These are phyloP conservation scores for Musa itinerans DNA, from an alignment of 176 grass and related monocot species.

Conservation along the genomic window DNA sequence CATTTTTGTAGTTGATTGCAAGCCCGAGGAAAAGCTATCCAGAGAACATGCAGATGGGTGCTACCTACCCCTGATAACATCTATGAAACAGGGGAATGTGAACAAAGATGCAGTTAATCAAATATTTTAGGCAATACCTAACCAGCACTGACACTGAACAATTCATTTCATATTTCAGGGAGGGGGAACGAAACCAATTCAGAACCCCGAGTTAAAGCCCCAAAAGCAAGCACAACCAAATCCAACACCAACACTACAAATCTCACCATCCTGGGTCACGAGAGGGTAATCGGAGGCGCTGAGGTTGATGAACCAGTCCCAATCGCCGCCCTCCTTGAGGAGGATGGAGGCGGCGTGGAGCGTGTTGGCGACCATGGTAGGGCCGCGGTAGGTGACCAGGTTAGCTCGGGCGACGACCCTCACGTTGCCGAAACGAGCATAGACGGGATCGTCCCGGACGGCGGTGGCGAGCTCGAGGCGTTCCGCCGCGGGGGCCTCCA, in stretches of 20 bases:
- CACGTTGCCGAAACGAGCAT: conserved; percentile 9
- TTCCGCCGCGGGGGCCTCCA: conserved; percentile 12
- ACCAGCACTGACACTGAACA: not conserved
- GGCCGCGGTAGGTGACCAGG: conserved; percentile 20
- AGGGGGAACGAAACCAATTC: too few relatives aligned
- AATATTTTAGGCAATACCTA: conserved; percentile 3
- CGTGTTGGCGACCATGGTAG: conserved; percentile 23
- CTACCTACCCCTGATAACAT: not conserved
- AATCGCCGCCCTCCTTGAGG: conserved; percentile 12
- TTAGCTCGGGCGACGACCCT: conserved; percentile 12
- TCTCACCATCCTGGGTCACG: conserved; percentile 21
- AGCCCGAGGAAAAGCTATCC: not conserved
- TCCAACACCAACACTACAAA: not conserved
- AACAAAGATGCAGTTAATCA: not conserved
- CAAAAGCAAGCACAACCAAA: not conserved
- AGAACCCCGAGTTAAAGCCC: not conserved
- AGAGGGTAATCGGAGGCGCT: conserved; percentile 25
- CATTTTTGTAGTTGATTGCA: not conserved
- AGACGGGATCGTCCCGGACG: conserved; percentile 9
- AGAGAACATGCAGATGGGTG: not conserved
- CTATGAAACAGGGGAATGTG: not conserved
- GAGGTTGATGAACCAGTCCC: conserved; percentile 27
- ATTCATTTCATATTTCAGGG: too few relatives aligned
- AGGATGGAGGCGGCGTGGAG: conserved; percentile 21
- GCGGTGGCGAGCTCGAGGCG: conserved; percentile 12